Conservation (phyloP, 2,329 filamentous ascomycete species). For the Aspergillus ochraceus region DNA sequence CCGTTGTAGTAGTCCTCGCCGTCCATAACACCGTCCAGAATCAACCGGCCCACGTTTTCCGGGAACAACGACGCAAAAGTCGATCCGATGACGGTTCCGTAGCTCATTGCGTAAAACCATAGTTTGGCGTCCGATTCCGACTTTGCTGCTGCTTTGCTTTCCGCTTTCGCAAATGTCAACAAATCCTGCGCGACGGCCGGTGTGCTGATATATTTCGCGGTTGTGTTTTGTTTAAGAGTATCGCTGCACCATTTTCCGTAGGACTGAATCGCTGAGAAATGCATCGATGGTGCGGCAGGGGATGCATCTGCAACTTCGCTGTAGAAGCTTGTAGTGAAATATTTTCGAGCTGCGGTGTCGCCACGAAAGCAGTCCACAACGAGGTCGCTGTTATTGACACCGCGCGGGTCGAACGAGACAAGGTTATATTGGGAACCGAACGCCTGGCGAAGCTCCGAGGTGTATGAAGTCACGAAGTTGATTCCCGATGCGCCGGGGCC, state of each 20-base stretch:
- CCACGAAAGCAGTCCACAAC: slow-evolving; percentile 31
- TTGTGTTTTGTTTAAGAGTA: slow-evolving; percentile 16
- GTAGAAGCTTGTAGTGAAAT: slow-evolving; percentile 18
- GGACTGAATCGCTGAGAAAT: slow-evolving; percentile 12
- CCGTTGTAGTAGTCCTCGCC: slow-evolving; percentile 19
- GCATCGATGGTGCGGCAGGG: slow-evolving; percentile 10
- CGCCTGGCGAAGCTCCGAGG: not conserved
- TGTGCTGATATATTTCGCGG: slow-evolving; percentile 30
- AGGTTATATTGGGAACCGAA: slow-evolving; percentile 20
- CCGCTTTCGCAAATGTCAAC: slow-evolving; percentile 28
- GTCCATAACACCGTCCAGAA: slow-evolving; percentile 23
- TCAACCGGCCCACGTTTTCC: slow-evolving; percentile 17
- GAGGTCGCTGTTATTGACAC: slow-evolving; percentile 29
- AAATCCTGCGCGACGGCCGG: slow-evolving; percentile 32
- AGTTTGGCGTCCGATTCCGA: slow-evolving; percentile 13
- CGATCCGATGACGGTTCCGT: slow-evolving; percentile 41
- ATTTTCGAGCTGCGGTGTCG: slow-evolving; percentile 11
- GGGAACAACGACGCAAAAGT: slow-evolving; percentile 44
- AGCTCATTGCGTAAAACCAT: slow-evolving; percentile 34
- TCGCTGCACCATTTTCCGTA: slow-evolving; percentile 16
- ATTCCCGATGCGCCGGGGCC: not conserved
- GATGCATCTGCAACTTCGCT: slow-evolving; percentile 15
- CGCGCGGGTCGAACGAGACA: slow-evolving; percentile 32
- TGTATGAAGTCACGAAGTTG: not conserved
- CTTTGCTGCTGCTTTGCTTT: slow-evolving; percentile 8